phyloP scores from a whole-genome alignment of 768 basidiomycete genomes.

The Pisolithus orientalis region DNA sequence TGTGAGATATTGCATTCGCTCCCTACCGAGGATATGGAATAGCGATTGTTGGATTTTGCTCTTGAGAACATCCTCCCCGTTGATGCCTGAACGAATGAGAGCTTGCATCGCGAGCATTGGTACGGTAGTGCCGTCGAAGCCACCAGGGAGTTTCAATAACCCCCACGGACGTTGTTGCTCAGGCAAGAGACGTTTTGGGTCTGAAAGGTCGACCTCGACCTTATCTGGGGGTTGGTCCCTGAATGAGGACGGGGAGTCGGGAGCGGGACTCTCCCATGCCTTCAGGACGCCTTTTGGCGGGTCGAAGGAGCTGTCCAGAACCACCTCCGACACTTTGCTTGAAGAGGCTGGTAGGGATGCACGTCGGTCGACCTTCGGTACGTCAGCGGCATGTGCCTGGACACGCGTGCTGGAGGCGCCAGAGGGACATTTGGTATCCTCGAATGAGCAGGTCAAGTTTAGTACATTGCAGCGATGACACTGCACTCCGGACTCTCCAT shows the following conservation, averaged over 20 bases:
- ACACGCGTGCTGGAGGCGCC: conserved; percentile 8
- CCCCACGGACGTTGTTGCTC: conserved; percentile 33
- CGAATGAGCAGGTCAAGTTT: conserved; percentile 40
- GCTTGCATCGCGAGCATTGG: conserved; percentile 43
- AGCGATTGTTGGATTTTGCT: conserved; percentile 23
- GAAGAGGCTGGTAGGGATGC: conserved; percentile 13
- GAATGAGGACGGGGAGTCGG: conserved; percentile 13
- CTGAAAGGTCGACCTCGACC: conserved; percentile 26
- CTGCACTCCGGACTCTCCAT: conserved; percentile 30
- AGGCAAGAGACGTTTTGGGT: conserved; percentile 32
- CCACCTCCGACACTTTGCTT: conserved; percentile 16
- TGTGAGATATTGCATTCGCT: conserved; percentile 31
- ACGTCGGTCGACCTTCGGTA: conserved; percentile 17
- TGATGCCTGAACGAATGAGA: conserved; percentile 27
- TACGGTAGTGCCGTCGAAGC: conserved; percentile 38
- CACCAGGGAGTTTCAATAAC: conserved; percentile 30
- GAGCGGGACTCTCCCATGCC: conserved; percentile 13
- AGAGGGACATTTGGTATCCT: conserved; percentile 21
- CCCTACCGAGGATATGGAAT: conserved; percentile 26
- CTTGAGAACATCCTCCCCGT: conserved; percentile 14
- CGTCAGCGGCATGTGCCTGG: conserved; percentile 16
- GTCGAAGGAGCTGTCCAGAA: conserved; percentile 14
- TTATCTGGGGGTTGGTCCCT: conserved; percentile 11
- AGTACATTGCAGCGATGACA: conserved; percentile 50
- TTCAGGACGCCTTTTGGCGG: conserved; percentile 12